phyloP scores from a whole-genome alignment of 306 rosid genomes.

The Pyrus pyrifolia region DNA sequence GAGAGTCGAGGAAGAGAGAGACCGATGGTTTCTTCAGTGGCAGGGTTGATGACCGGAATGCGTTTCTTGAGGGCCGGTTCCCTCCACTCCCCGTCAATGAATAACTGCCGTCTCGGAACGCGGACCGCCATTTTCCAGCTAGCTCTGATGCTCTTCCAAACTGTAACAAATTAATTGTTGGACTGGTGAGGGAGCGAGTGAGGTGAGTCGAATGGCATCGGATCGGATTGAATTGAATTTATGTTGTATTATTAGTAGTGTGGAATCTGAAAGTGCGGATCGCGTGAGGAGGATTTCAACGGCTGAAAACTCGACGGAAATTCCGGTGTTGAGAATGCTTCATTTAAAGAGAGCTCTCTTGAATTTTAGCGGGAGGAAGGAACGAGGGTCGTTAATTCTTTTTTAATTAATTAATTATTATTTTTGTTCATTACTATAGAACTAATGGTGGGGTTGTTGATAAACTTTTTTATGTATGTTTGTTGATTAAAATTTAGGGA shows the following conservation, averaged over 20 bases:
- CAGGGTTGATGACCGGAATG: slow-evolving; percentile 69
- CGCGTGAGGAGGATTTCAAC: background rate
- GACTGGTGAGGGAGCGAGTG: background rate
- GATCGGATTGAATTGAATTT: background rate
- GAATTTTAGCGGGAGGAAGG: background rate
- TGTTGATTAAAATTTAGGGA: too few species aligned
- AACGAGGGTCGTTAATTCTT: background rate
- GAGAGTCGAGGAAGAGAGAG: background rate
- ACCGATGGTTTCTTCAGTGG: slow-evolving; percentile 66
- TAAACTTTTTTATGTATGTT: too few species aligned
- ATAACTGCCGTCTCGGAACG: slow-evolving; percentile 53
- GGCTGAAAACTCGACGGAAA: background rate
- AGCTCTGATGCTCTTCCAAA: background rate
- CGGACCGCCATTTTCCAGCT: slow-evolving; percentile 39
- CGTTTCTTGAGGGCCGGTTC: slow-evolving; percentile 54
- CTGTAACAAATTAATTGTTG: background rate
- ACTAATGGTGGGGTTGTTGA: background rate
- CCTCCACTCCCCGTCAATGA: slow-evolving; percentile 77
- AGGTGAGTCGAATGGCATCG: background rate
- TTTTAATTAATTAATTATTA: background rate
- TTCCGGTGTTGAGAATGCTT: background rate
- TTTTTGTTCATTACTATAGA: background rate
- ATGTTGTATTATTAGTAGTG: background rate
- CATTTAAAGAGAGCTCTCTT: background rate
- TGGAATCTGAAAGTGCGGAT: background rate